phyloP scores from a whole-genome alignment of 371 early-diverging fungal species.

The Dichotomocladium elegans region DNA sequence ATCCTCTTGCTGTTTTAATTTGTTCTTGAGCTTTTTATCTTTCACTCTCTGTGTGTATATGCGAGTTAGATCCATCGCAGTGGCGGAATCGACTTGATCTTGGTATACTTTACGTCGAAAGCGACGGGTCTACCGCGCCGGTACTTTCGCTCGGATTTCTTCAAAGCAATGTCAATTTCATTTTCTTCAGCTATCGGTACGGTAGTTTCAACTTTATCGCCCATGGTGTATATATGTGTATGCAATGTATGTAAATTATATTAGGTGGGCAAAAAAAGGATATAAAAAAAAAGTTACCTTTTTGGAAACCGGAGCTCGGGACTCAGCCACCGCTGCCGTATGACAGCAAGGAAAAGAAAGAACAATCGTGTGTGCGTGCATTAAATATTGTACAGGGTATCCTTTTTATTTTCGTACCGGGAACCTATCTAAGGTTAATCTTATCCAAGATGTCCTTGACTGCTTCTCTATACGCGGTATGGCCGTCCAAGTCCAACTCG shows the following conservation, averaged over 20 bases:
- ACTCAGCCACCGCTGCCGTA: too few relatives aligned
- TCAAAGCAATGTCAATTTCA: background rate
- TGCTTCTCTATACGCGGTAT: constrained; percentile 72
- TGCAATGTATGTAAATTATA: too few relatives aligned
- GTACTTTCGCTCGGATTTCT: constrained; percentile 5
- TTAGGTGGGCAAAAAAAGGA: too few relatives aligned
- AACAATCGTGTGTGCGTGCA: too few relatives aligned
- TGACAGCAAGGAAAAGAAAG: too few relatives aligned
- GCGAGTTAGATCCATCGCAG: background rate
- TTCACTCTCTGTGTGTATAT: constrained; percentile 43
- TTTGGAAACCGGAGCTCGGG: too few relatives aligned
- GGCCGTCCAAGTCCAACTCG: constrained; percentile 79
- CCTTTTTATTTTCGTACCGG: too few relatives aligned
- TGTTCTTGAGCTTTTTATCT: constrained; percentile 64
- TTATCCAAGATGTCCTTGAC: constrained; percentile 6
- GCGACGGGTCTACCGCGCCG: constrained; percentile 9
- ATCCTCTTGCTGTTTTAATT: constrained; percentile 57
- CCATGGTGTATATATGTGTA: constrained; percentile 1
- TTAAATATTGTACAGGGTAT: background rate
- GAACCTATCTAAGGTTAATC: too few relatives aligned
- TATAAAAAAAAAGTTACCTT: too few relatives aligned
- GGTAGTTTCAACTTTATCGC: background rate
- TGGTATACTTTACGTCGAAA: constrained; percentile 4
- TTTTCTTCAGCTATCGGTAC: background rate
- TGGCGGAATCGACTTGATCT: background rate